phyloP scores from a whole-genome alignment of 495 filamentous ascomycete genomes.

The Neohortaea acidophila region DNA sequence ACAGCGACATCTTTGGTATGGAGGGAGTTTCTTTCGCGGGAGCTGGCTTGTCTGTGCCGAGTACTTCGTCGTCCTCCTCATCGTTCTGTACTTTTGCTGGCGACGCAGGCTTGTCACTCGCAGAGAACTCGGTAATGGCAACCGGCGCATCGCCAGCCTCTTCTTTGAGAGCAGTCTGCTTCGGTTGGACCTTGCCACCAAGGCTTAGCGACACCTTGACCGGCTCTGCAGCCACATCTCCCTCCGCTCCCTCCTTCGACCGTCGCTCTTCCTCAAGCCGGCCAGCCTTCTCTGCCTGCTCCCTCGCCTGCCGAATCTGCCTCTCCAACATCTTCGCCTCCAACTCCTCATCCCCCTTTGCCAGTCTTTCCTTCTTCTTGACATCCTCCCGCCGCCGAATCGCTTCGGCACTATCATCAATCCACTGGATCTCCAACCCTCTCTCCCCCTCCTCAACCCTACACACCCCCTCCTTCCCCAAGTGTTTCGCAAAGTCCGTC shows the following conservation, averaged over 20 bases:
- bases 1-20: slow-evolving; percentile 14
- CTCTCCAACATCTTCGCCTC: slow-evolving; percentile 65
- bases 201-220: slow-evolving; percentile 17
- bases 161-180: slow-evolving; percentile 6
- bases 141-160: slow-evolving; percentile 39
- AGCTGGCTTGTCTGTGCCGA: not conserved
- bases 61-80: slow-evolving; percentile 1
- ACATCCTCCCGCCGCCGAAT: slow-evolving; percentile 65
- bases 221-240: slow-evolving; percentile 1
- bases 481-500: slow-evolving; percentile 72
- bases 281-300: slow-evolving; percentile 31
- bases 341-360: slow-evolving; percentile 77
- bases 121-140: slow-evolving; percentile 51
- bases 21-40: not conserved
- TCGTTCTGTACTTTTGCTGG: not conserved
- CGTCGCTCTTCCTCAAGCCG: slow-evolving; percentile 25
- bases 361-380: slow-evolving; percentile 64
- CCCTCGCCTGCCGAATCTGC: slow-evolving; percentile 60
- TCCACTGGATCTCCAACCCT: slow-evolving; percentile 72
- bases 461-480: slow-evolving; percentile 73
- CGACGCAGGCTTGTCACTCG: slow-evolving; percentile 22
- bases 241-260: not conserved
- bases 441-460: slow-evolving; percentile 73
- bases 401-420: slow-evolving; percentile 78
- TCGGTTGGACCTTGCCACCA: slow-evolving; percentile 6